Percentiles rank a stretch among this genome's conserved stretches.
These are phyloP conservation scores for Iberis pinnata DNA, from an alignment of 345 rosid species.

Conservation along the genomic window DNA sequence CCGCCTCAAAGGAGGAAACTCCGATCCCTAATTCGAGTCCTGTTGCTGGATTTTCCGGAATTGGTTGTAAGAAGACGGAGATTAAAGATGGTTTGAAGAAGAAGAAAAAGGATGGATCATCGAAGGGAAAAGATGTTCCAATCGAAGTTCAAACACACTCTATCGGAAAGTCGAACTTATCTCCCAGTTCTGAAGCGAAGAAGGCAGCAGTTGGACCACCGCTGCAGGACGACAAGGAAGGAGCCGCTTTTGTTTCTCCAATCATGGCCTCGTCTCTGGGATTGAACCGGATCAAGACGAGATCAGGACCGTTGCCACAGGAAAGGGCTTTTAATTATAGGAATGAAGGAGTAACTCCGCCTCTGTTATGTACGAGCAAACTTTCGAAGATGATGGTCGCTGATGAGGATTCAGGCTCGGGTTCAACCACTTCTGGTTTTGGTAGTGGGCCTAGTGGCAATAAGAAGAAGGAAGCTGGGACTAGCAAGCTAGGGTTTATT, in stretches of 20 bases:
- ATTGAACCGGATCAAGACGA: conserved; percentile 82
- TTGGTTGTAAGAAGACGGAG: conserved; percentile 42
- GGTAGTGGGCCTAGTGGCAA: conserved; percentile 34
- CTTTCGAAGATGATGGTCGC: conserved; percentile 59
- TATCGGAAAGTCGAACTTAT: conserved; percentile 32
- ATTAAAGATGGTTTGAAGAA: conserved; percentile 55
- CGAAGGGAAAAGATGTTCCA: conserved; percentile 37
- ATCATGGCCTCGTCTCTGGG: conserved; percentile 92
- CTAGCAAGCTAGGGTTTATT: conserved; percentile 42
- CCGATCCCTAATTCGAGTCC: conserved; percentile 24
- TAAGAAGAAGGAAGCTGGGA: conserved; percentile 50
- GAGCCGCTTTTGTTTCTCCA: conserved; percentile 58
- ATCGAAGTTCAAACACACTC: conserved; percentile 27
- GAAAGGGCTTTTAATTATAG: conserved; percentile 66
- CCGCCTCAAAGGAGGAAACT: conserved; percentile 46
- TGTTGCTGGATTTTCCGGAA: conserved; percentile 18
- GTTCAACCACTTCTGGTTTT: conserved; percentile 30
- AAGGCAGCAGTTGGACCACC: conserved; percentile 24
- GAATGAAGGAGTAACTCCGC: conserved; percentile 48
- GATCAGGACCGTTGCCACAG: conserved; percentile 93
- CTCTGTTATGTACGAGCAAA: conserved; percentile 58
- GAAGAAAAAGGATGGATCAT: conserved; percentile 55
- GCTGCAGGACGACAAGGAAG: conserved; percentile 30
- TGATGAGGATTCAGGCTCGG: conserved; percentile 33
- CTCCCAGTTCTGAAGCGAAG: conserved; percentile 35